Conservation (phyloP, 495 filamentous ascomycete genomes). For the Stereocaulon alpinum region DNA sequence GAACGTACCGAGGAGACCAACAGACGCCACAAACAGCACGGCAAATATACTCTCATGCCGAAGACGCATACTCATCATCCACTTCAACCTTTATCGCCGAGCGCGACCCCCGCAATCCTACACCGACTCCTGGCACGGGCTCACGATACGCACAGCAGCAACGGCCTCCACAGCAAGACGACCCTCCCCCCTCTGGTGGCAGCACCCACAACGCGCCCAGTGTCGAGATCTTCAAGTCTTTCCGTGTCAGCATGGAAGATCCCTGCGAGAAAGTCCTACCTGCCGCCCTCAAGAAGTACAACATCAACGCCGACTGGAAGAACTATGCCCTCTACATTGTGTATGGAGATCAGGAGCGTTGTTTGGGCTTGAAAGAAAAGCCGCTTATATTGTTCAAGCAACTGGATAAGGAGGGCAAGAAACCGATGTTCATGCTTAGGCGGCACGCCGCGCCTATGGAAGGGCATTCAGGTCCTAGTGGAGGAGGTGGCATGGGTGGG, state of each 20-base stretch:
- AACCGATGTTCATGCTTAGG: constrained; percentile 98
- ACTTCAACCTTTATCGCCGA: constrained; percentile 24
- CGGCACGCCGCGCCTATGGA: constrained; percentile 41
- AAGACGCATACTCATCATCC: constrained; percentile 31
- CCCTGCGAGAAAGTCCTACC: constrained; percentile 96
- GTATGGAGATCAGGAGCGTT: constrained; percentile 92
- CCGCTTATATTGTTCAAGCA: constrained; percentile 96
- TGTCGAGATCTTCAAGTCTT: constrained; percentile 96
- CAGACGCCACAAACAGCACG: constrained; percentile 28
- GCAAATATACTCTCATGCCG: constrained; percentile 34
- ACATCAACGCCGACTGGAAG: constrained; percentile 94
- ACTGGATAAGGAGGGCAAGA: constrained; percentile 87
- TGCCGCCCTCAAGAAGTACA: constrained; percentile 92
- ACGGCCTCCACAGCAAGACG: constrained; percentile 14
- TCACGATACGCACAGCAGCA: constrained; percentile 1
- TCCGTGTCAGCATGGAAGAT: constrained; percentile 94
- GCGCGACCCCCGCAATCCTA: constrained; percentile 28
- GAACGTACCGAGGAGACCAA: constrained; percentile 26
- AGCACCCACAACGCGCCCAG: constrained; percentile 34
- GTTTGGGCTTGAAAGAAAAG: constrained; percentile 81
- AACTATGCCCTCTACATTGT: constrained; percentile 97
- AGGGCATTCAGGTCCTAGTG: constrained; percentile 20
- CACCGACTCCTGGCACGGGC: constrained; percentile 27
- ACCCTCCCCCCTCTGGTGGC: constrained; percentile 36
- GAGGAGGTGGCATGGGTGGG: constrained; percentile 6